Conservation (phyloP, 2,329 filamentous ascomycete genomes). For the Magnaporthiopsis rhizophila region DNA sequence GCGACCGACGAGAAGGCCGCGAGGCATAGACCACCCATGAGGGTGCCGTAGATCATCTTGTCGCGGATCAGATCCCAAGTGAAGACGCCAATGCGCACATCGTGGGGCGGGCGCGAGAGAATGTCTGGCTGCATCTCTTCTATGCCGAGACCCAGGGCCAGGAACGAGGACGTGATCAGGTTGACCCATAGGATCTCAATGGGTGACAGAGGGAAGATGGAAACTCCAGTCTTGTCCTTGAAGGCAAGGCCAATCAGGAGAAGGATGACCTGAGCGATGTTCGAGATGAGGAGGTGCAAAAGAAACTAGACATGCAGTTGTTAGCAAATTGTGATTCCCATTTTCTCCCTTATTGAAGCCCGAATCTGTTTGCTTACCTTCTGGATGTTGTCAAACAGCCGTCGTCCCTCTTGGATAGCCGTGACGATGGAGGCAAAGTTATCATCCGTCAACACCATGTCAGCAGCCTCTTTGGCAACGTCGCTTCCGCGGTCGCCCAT, state of each 20-base stretch:
- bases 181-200: constrained; percentile 67
- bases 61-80: constrained; percentile 50
- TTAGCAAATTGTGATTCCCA: too few relatives aligned
- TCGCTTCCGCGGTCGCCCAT: constrained; percentile 54
- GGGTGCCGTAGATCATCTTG: constrained; percentile 47
- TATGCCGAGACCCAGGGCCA: constrained; percentile 61
- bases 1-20: constrained; percentile 9
- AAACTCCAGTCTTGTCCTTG: constrained; percentile 49
- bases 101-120: constrained; percentile 52
- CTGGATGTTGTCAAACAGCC: constrained; percentile 59
- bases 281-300: constrained; percentile 45
- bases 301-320: not conserved
- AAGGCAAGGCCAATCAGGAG: constrained; percentile 57
- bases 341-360: too few relatives aligned
- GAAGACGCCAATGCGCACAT: constrained; percentile 45
- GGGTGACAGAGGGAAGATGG: constrained; percentile 57
- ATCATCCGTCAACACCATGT: constrained; percentile 60
- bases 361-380: constrained; percentile 25
- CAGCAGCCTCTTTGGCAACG: constrained; percentile 56
- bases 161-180: constrained; percentile 59
- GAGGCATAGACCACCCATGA: constrained; percentile 8
- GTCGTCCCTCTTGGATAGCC: constrained; percentile 56
- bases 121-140: constrained; percentile 55
- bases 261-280: constrained; percentile 48
- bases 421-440: constrained; percentile 65